Evolutionary conservation across 2,329 filamentous ascomycete genomes (phyloP), one percentile per base, ranked within the genome.

Genomic region (Neonectria neomacrospora): DNA sequence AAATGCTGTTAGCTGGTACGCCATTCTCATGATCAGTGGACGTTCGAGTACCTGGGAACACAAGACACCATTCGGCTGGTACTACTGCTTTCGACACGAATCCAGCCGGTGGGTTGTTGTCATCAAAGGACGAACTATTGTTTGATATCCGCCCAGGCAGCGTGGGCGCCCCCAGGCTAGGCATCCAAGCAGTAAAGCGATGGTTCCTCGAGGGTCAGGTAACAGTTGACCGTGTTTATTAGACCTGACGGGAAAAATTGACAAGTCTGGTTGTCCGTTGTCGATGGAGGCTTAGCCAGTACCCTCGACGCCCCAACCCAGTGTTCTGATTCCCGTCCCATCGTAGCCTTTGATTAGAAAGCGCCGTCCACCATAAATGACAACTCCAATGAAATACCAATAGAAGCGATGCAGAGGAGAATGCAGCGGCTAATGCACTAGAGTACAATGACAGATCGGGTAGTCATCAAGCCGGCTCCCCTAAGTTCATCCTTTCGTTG

Each of bases 191-290:
- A 54, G 65, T 52, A 53, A 65, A 55, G 32, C 41, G 55, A 61
- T 65, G 61, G 50, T 68, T 70, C 58, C 69, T 70, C 63, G 58
- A 56, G 34, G 12, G 50, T 37, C 58, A 66, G 61, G 65, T 63
- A 71, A 73, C 67, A 73, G 68, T 70, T 74, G 68, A 71, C 66
- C 67, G 70, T 71, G 73, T 74, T 74, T 75, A 74, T 73, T 75
- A 71, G 65, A 70, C 69, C 56, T 69, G 71, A 68, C 68, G 73
- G 59, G 66, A 67, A 71, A 69, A 64, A 72, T 62, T 65, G 67
- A 70, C 60, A 71, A 65, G 66, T 69, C 67, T 67, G 65, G 55
- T 69, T 67, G 69, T 65, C 69, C 59, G 59, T 67, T 68, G 68
- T 64, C 65, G 69, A 55, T 59, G 63, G 63, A 56, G 68, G 63